phyloP scores from a whole-genome alignment of 768 basidiomycete species.

The Phaffia tasmanica region DNA sequence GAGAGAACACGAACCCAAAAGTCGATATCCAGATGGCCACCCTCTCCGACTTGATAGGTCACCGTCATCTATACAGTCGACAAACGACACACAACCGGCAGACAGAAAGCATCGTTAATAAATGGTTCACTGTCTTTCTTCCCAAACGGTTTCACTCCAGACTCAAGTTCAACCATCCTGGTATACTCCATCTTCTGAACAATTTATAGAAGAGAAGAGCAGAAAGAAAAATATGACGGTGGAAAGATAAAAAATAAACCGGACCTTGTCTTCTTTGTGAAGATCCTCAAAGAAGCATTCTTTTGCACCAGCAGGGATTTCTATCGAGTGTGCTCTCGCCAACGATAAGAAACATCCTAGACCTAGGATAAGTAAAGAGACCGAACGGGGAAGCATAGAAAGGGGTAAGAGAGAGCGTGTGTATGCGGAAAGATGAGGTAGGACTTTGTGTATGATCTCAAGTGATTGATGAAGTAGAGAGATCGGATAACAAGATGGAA shows the following conservation, averaged over 20 bases:
- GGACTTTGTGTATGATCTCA: no score
- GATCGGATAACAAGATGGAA: no score
- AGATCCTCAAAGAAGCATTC: conserved; percentile 81
- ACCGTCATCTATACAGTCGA: conserved; percentile 72
- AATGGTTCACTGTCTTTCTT: neutral
- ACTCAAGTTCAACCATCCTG: neutral
- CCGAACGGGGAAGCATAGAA: no score
- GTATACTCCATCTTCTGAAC: neutral
- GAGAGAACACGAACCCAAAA: conserved; percentile 58
- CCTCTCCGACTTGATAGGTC: conserved; percentile 96
- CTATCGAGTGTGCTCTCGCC: conserved; percentile 36
- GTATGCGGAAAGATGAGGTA: no score
- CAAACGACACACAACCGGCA: neutral
- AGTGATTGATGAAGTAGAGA: no score
- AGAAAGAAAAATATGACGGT: neutral
- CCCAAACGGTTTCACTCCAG: neutral
- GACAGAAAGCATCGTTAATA: neutral
- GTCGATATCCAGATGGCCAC: conserved; percentile 93
- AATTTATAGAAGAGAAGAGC: neutral
- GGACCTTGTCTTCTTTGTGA: conserved; percentile 37
- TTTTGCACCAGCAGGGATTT: conserved; percentile 62
- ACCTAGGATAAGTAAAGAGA: conserved; percentile 1
- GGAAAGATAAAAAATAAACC: conserved; percentile 8
- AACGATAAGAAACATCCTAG: neutral
- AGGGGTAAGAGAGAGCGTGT: no score